A percentile compares a stretch with the other conserved stretches of the same genome.
phyloP scores from a whole-genome alignment of 257 asterid genomes.

The Solanum piurae region DNA sequence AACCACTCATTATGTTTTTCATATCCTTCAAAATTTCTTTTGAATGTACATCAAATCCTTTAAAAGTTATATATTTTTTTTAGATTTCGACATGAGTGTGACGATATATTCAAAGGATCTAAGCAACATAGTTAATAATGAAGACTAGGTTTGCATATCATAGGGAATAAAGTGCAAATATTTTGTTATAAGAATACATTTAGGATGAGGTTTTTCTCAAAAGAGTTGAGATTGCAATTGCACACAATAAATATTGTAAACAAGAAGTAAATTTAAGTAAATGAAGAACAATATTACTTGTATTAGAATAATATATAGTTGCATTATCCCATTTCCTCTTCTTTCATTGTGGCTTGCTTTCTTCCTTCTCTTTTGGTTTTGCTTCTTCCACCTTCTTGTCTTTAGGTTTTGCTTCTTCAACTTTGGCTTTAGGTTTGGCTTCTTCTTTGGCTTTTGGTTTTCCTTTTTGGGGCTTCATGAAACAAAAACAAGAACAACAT shows the following conservation, averaged over 20 bases:
- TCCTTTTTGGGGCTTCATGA: conserved; percentile 13
- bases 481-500: conserved; percentile 25
- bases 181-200: not conserved
- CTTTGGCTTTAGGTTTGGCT: not conserved
- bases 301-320: not conserved
- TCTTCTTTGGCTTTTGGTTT: conserved; percentile 10
- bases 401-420: not conserved
- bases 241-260: not conserved
- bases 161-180: not conserved
- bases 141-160: not conserved
- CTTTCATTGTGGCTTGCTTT: not conserved
- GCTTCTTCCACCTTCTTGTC: not conserved
- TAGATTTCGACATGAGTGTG: not conserved
- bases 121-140: not conserved
- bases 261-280: not conserved
- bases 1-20: not conserved
- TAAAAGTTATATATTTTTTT: not conserved
- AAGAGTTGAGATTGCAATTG: not conserved
- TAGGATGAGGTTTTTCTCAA: not conserved
- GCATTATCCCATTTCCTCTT: not conserved
- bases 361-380: not conserved
- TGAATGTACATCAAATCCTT: rapidly evolving
- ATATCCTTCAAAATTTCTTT: not conserved
- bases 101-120: not conserved
- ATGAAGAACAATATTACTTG: not conserved